Conservation (phyloP, 768 basidiomycete species). For the Tylopilus subfusipes region DNA sequence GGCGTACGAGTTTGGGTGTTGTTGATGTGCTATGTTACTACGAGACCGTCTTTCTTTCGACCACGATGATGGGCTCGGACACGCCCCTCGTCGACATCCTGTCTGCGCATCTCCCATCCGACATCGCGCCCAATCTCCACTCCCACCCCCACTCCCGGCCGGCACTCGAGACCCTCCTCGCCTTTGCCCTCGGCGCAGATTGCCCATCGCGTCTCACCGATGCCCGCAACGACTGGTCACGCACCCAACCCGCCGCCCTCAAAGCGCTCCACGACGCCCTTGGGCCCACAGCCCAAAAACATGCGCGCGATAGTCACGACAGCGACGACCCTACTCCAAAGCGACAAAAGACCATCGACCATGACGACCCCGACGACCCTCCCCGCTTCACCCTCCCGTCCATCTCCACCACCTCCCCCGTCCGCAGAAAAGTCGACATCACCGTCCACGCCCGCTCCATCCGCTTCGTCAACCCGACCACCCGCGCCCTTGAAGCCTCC, state of each 20-base stretch:
- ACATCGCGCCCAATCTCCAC: slow-evolving; percentile 6
- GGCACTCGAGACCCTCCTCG: slow-evolving; percentile 25
- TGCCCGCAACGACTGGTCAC: slow-evolving; percentile 22
- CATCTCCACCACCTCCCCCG: slow-evolving; percentile 66
- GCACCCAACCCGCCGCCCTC: slow-evolving; percentile 21
- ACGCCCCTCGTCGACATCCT: slow-evolving; percentile 29
- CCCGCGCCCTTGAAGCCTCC: slow-evolving; percentile 46
- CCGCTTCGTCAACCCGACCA: slow-evolving; percentile 48
- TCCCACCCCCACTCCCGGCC: not conserved
- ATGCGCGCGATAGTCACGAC: slow-evolving; percentile 19
- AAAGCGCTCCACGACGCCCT: slow-evolving; percentile 19
- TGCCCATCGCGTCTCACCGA: slow-evolving; percentile 18
- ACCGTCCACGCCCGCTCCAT: slow-evolving; percentile 50
- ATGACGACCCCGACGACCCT: slow-evolving; percentile 33
- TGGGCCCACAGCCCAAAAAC: slow-evolving; percentile 18
- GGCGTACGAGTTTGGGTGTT: slow-evolving; percentile 20
- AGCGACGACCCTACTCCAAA: slow-evolving; percentile 12
- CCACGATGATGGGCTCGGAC: slow-evolving; percentile 9
- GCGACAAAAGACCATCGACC: slow-evolving; percentile 16
- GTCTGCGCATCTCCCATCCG: slow-evolving; percentile 16
- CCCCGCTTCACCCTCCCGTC: slow-evolving; percentile 59
- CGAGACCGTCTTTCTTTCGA: too few relatives aligned
- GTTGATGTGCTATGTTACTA: slow-evolving; percentile 2
- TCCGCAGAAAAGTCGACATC: slow-evolving; percentile 75
- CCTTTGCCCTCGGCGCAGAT: slow-evolving; percentile 30